Conservation (phyloP, 148 eudicot species). For the Cornus controversa region DNA sequence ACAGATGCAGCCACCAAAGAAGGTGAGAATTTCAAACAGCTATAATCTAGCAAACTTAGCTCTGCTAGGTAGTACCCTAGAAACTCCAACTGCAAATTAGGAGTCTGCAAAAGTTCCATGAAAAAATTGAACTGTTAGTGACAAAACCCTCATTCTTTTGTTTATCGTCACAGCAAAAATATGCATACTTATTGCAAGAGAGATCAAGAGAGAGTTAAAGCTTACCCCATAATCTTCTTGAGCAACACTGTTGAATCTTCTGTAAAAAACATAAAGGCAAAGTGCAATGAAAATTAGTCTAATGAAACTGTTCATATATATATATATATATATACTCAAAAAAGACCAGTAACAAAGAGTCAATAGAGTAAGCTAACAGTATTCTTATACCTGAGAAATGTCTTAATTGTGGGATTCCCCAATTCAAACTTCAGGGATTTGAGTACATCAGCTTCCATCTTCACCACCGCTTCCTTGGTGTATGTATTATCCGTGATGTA, state of each 20-base stretch:
- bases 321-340: not conserved
- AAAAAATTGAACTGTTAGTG: not conserved
- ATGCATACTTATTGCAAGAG: not conserved
- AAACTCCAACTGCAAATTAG: slow-evolving; percentile 59
- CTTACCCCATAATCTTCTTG: slow-evolving; percentile 53
- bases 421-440: slow-evolving; percentile 60
- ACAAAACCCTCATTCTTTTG: not conserved
- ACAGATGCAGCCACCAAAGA: slow-evolving; percentile 87
- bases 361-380: not conserved
- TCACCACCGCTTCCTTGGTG: slow-evolving; percentile 70
- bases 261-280: slow-evolving; percentile 24
- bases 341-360: not conserved
- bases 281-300: slow-evolving; percentile 9
- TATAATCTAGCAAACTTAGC: slow-evolving; percentile 78
- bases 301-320: not conserved
- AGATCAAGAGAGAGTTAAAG: not conserved
- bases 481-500: slow-evolving; percentile 89
- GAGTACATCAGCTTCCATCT: slow-evolving; percentile 87
- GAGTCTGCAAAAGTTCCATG: slow-evolving; percentile 38
- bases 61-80: slow-evolving; percentile 79
- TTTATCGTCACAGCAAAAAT: not conserved
- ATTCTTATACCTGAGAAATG: slow-evolving; percentile 64
- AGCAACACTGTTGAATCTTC: slow-evolving; percentile 57
- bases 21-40: slow-evolving; percentile 74
- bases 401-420: slow-evolving; percentile 73